Conservation (phyloP, 345 rosid genomes). For the Populus ilicifolia region DNA sequence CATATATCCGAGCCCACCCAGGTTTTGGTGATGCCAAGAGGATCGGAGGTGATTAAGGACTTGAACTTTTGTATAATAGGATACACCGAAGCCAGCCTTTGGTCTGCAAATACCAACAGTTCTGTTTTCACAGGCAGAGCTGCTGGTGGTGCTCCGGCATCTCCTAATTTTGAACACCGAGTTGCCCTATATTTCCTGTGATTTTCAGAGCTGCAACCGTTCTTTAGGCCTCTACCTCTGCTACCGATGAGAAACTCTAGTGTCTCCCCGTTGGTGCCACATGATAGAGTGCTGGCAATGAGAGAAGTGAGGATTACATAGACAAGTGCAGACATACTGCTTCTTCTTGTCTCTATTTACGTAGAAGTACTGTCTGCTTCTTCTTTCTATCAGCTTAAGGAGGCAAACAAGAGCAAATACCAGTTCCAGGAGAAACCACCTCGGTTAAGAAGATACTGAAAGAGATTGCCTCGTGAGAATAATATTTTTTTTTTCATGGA, state of each 20-base stretch:
- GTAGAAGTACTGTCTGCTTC: not conserved
- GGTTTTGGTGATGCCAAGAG: slow-evolving; percentile 56
- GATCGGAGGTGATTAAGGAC: slow-evolving; percentile 65
- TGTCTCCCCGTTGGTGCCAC: not conserved
- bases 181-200: slow-evolving; percentile 7
- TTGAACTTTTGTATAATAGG: slow-evolving; percentile 74
- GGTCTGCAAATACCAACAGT: slow-evolving; percentile 46
- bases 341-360: not conserved
- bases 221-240: not conserved
- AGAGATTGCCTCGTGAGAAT: not conserved
- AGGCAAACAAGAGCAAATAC: slow-evolving; percentile 5
- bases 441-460: not conserved
- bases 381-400: not conserved
- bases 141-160: slow-evolving; percentile 10
- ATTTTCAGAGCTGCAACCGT: slow-evolving; percentile 18
- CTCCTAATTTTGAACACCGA: slow-evolving; percentile 19
- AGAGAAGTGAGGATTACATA: slow-evolving; percentile 11
- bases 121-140: slow-evolving; percentile 18
- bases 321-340: slow-evolving; percentile 8
- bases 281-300: slow-evolving; percentile 1
- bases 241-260: not conserved
- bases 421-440: not conserved
- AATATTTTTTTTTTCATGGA: not conserved
- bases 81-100: slow-evolving; percentile 65
- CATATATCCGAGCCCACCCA: slow-evolving; percentile 79